phyloP scores from a whole-genome alignment of 2,329 filamentous ascomycete species.

The Apiospora kogelbergensis region DNA sequence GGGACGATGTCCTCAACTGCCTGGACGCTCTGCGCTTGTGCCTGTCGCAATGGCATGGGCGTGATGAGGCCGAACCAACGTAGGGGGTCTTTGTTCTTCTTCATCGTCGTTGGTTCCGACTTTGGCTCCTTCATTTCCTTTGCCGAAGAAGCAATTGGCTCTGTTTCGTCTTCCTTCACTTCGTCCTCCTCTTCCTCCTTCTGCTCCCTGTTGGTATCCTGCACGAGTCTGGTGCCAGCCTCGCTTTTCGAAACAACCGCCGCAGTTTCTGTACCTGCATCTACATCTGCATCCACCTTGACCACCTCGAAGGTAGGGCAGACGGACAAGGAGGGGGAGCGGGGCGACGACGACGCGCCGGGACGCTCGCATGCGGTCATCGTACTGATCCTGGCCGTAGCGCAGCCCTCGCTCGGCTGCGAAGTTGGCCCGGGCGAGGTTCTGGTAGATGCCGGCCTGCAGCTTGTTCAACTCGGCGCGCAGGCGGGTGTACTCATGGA shows the following conservation, averaged over 20 bases:
- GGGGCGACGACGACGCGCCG: slow-evolving; percentile 40
- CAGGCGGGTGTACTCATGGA: slow-evolving; percentile 66
- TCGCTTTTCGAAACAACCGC: neutral
- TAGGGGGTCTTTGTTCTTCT: slow-evolving; percentile 51
- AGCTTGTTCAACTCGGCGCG: slow-evolving; percentile 52
- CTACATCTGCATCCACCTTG: neutral
- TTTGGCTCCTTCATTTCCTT: slow-evolving; percentile 18
- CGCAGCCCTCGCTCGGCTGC: slow-evolving; percentile 60
- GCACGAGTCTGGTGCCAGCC: neutral
- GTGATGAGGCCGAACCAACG: slow-evolving; percentile 57
- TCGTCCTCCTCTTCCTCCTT: slow-evolving; percentile 12
- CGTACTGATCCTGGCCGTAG: slow-evolving; percentile 71
- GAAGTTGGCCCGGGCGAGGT: slow-evolving; percentile 75
- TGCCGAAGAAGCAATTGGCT: slow-evolving; percentile 11
- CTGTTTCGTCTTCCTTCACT: neutral
- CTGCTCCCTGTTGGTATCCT: slow-evolving; percentile 7
- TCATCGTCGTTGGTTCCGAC: slow-evolving; percentile 17
- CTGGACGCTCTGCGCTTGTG: slow-evolving; percentile 58
- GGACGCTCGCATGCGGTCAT: slow-evolving; percentile 68
- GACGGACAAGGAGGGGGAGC: neutral
- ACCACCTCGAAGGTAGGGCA: neutral
- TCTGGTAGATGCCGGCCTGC: slow-evolving; percentile 56
- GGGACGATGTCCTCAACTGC: slow-evolving; percentile 60
- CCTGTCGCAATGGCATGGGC: slow-evolving; percentile 51
- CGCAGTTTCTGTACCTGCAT: neutral